Conservation (phyloP, 257 asterid genomes). For the Handroanthus guayacan region DNA sequence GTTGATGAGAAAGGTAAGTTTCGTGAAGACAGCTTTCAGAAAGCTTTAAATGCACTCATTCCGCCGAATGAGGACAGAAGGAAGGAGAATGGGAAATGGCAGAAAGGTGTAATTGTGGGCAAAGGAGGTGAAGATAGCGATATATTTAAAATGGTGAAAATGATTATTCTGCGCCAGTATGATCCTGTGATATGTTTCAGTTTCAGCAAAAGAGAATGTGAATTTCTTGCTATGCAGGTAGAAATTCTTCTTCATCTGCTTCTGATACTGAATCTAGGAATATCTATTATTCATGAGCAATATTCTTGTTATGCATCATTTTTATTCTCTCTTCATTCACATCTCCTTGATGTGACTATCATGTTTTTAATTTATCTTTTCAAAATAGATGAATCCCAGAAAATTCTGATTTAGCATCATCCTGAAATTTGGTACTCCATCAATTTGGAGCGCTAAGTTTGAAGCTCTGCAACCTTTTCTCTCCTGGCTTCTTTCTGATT, state of each 20-base stretch:
- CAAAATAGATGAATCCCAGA: slow-evolving; percentile 13
- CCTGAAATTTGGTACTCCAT: slow-evolving; percentile 4
- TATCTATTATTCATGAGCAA: not conserved
- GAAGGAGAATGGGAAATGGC: slow-evolving; percentile 80
- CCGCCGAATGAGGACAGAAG: slow-evolving; percentile 65
- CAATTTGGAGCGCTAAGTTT: slow-evolving; percentile 18
- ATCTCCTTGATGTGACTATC: not conserved
- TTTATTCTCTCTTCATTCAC: not conserved
- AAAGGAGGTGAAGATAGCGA: slow-evolving; percentile 91
- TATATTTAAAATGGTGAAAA: slow-evolving; percentile 96
- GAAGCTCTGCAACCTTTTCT: not conserved
- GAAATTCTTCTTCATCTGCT: slow-evolving; percentile 4
- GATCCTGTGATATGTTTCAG: slow-evolving; percentile 99
- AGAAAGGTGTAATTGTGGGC: slow-evolving; percentile 74
- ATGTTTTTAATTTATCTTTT: not conserved
- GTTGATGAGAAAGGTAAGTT: slow-evolving; percentile 96
- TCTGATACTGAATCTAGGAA: slow-evolving; percentile 3
- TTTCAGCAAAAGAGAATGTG: slow-evolving; percentile 99
- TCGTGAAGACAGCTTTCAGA: slow-evolving; percentile 97
- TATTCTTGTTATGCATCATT: not conserved
- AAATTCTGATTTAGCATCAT: not conserved
- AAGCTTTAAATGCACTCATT: slow-evolving; percentile 83
- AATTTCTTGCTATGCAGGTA: slow-evolving; percentile 99
- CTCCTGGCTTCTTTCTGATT: slow-evolving; percentile 8
- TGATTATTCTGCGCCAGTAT: slow-evolving; percentile 91